Conservation (phyloP, 495 filamentous ascomycete genomes). For the Margaritispora aquatica region DNA sequence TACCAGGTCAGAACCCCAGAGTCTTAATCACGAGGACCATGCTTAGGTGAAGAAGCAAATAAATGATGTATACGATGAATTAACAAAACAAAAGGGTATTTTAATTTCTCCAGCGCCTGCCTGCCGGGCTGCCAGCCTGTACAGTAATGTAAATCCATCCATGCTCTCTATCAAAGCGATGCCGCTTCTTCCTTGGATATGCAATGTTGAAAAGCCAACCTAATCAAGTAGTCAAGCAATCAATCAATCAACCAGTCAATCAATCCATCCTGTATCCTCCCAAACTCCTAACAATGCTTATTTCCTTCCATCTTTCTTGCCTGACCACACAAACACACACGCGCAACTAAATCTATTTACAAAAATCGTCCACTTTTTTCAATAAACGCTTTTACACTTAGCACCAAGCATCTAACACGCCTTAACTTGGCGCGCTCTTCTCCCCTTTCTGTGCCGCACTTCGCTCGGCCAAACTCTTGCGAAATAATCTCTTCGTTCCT, state of each 20-base stretch:
- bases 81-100: background rate
- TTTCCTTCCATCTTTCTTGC: background rate
- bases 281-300: background rate
- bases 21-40: no score
- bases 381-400: background rate
- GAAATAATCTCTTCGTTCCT: constrained; percentile 51
- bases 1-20: no score
- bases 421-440: background rate
- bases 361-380: background rate
- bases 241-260: no score
- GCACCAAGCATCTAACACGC: background rate
- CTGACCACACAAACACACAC: background rate
- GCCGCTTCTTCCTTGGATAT: background rate
- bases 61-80: background rate
- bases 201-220: background rate
- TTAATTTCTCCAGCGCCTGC: background rate
- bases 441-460: background rate
- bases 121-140: no score
- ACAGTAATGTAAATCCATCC: no score
- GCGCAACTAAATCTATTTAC: background rate
- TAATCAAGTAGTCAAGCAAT: no score
- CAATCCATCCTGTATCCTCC: background rate
- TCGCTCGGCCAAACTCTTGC: constrained; percentile 23
- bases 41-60: background rate
- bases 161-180: background rate